Conservation (phyloP, 2,329 filamentous ascomycete species). For the Epicoccum nigrum region DNA sequence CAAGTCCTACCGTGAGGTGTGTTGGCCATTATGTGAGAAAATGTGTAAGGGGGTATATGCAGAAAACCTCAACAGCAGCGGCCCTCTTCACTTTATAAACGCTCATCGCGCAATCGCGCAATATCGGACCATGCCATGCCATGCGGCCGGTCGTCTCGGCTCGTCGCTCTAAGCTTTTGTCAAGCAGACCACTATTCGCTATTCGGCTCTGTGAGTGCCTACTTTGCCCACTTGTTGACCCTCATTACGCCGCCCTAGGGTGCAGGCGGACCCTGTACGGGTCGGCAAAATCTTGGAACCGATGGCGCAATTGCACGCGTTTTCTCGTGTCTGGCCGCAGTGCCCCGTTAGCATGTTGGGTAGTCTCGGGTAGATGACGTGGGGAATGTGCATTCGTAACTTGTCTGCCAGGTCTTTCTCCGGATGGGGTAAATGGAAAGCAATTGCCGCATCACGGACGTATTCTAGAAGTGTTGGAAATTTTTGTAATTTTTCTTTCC, state of each 20-base stretch:
- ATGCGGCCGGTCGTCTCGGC: conserved; percentile 17
- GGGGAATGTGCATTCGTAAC: neutral
- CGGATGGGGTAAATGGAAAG: conserved; percentile 8
- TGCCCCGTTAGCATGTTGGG: conserved; percentile 1
- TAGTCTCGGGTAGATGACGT: conserved; percentile 8
- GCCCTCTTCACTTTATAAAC: conserved; percentile 10
- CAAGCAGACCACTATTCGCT: conserved; percentile 6
- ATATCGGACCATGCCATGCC: too few species aligned
- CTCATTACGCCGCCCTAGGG: conserved; percentile 26
- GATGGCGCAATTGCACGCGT: conserved; percentile 49
- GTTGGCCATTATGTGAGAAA: conserved; percentile 53
- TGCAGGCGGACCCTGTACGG: conserved; percentile 31
- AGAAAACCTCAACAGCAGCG: conserved; percentile 10
- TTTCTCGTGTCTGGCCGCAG: conserved; percentile 24
- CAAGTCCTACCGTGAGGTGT: conserved; percentile 51
- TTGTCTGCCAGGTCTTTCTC: conserved; percentile 9
- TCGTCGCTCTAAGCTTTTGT: conserved; percentile 11
- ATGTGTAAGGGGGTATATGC: conserved; percentile 10
- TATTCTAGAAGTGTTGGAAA: neutral
- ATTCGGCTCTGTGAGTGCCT: conserved; percentile 13
- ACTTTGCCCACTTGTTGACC: conserved; percentile 17
- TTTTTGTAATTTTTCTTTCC: neutral
- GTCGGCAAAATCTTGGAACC: conserved; percentile 42
- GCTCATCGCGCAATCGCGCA: too few species aligned
- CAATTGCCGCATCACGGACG: conserved; percentile 3